phyloP scores from a whole-genome alignment of 768 basidiomycete species.

The Strobilomyces dryophilus region DNA sequence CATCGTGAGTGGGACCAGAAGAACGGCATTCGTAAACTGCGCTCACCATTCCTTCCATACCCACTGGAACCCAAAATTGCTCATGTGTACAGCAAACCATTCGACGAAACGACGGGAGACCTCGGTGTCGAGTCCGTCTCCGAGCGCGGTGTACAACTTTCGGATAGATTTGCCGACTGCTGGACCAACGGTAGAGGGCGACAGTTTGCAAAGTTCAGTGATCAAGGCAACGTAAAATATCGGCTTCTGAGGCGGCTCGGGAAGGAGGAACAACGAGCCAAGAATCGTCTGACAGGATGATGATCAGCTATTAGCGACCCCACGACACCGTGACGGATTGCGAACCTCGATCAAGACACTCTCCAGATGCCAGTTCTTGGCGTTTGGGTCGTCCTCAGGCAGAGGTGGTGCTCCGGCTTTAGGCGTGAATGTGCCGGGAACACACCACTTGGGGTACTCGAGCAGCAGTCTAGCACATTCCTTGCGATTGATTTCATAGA shows the following conservation, averaged over 20 bases:
- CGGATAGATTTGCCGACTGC: constrained; percentile 95
- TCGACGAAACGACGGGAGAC: constrained; percentile 79
- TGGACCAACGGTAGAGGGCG: constrained; percentile 88
- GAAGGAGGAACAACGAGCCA: constrained; percentile 69
- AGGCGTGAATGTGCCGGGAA: constrained; percentile 81
- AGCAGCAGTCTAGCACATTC: constrained; percentile 87
- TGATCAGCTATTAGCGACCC: neutral
- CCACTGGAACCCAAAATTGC: constrained; percentile 97
- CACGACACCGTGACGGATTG: neutral
- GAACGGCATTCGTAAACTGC: neutral
- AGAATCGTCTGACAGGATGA: constrained; percentile 56
- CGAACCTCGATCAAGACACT: constrained; percentile 81
- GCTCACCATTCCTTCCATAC: constrained; percentile 98
- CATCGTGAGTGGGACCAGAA: neutral
- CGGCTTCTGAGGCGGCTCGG: constrained; percentile 69
- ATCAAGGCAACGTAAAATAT: constrained; percentile 87
- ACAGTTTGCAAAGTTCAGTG: constrained; percentile 92
- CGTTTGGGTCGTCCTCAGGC: constrained; percentile 45
- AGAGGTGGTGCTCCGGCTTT: constrained; percentile 54
- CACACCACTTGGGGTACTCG: constrained; percentile 81
- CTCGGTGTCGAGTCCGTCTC: constrained; percentile 85
- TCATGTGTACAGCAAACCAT: constrained; percentile 96
- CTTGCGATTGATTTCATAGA: constrained; percentile 95
- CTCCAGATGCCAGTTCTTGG: constrained; percentile 84
- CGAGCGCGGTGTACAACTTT: constrained; percentile 73